These are phyloP conservation scores for Chrysoporthe puriensis DNA, from an alignment of 2,329 filamentous ascomycete species.

Conservation along the genomic window DNA sequence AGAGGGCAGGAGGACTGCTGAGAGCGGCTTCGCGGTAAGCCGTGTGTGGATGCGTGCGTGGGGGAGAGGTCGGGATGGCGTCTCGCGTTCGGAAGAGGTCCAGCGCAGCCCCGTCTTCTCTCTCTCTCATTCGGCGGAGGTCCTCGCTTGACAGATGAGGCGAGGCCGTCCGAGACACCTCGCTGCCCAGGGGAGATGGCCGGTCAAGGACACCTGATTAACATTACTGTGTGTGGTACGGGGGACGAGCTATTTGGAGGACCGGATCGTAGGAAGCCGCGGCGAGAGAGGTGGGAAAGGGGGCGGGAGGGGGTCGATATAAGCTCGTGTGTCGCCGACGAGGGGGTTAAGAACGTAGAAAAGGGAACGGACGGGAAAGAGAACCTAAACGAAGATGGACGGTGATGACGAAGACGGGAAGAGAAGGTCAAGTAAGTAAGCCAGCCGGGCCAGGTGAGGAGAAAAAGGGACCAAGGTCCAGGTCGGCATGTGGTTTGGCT, in stretches of 20 bases:
- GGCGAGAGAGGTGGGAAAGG: neutral
- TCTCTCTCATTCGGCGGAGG: neutral
- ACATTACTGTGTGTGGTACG: slow-evolving; percentile 23
- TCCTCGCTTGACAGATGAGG: neutral
- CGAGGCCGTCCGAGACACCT: slow-evolving; percentile 18
- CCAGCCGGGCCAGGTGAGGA: neutral
- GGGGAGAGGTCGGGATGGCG: neutral
- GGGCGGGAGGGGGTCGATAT: neutral
- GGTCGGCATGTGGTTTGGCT: neutral
- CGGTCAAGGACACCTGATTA: slow-evolving; percentile 27
- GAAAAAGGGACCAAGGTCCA: slow-evolving; percentile 3
- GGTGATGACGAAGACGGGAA: slow-evolving; percentile 11
- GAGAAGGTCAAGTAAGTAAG: neutral
- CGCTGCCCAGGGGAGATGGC: slow-evolving; percentile 18
- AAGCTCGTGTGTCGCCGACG: neutral
- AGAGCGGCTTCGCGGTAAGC: neutral
- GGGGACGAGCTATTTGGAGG: slow-evolving; percentile 8
- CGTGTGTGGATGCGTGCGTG: no score
- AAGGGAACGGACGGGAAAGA: slow-evolving; percentile 3
- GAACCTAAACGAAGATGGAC: slow-evolving; percentile 11
- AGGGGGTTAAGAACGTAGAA: neutral
- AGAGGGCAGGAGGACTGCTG: slow-evolving; percentile 1
- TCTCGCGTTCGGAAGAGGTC: neutral
- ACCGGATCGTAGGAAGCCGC: neutral
- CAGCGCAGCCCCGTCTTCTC: neutral